These are phyloP conservation scores for Lactifluus hygrophoroides DNA, from an alignment of 768 basidiomycete species.

Conservation along the genomic window DNA sequence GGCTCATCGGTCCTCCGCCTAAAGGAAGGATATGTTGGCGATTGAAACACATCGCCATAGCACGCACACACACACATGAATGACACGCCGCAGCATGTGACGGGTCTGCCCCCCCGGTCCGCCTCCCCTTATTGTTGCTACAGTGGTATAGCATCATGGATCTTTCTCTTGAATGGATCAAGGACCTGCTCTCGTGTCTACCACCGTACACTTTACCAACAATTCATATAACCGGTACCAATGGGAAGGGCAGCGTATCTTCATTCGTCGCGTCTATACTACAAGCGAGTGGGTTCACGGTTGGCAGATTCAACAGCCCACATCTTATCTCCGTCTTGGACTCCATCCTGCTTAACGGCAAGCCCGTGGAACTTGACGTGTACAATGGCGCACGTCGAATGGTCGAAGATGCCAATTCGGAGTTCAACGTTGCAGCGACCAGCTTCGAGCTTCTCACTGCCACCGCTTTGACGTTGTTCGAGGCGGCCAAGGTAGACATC, in stretches of 20 bases:
- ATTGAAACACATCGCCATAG: no score
- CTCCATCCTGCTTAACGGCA: conserved; percentile 59
- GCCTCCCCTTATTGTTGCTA: no score
- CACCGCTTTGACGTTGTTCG: conserved; percentile 71
- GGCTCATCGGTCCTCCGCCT: not conserved
- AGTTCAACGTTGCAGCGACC: conserved; percentile 42
- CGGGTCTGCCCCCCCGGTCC: not conserved
- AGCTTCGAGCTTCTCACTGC: conserved; percentile 83
- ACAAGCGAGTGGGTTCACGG: conserved; percentile 40
- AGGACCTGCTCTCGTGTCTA: conserved; percentile 42
- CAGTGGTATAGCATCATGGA: no score
- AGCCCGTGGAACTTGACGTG: conserved; percentile 37
- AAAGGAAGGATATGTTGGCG: not conserved
- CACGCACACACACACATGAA: no score
- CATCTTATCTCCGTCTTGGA: conserved; percentile 77
- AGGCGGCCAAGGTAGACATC: conserved; percentile 60
- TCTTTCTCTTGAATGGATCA: conserved; percentile 54
- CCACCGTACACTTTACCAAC: conserved; percentile 69
- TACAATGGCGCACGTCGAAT: conserved; percentile 41
- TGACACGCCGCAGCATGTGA: no score
- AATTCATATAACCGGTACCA: conserved; percentile 89
- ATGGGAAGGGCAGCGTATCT: conserved; percentile 94
- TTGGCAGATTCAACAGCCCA: conserved; percentile 89
- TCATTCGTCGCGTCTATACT: conserved; percentile 76
- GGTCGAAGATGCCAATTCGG: conserved; percentile 43